These are phyloP conservation scores for Pseudoneurospora amorphoporcata DNA, from an alignment of 495 filamentous ascomycete genomes.

Conservation along the genomic window DNA sequence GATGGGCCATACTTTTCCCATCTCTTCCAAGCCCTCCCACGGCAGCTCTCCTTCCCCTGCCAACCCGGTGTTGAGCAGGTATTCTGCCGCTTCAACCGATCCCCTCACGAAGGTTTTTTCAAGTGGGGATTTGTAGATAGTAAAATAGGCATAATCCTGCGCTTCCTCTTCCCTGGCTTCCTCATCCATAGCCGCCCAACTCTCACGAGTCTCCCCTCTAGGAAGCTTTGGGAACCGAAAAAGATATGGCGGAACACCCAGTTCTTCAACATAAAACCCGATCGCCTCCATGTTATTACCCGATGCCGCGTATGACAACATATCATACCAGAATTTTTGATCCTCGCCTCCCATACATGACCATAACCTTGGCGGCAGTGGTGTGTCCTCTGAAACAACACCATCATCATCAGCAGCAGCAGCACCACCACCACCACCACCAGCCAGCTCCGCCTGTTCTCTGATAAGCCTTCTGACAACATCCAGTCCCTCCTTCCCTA, in stretches of 20 bases:
- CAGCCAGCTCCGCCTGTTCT: not conserved
- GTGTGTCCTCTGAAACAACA: not conserved
- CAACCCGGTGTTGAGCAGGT: not conserved
- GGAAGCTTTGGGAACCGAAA: not conserved
- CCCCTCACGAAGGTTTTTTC: not conserved
- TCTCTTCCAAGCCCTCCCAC: not conserved
- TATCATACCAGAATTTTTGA: not conserved
- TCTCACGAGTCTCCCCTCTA: not conserved
- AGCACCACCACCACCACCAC: not conserved
- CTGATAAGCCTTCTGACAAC: not conserved
- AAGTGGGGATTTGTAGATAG: not conserved
- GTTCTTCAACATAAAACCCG: not conserved
- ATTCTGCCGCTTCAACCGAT: not conserved
- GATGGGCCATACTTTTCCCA: not conserved
- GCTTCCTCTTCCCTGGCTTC: not conserved
- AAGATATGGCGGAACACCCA: not conserved
- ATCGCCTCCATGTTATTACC: not conserved
- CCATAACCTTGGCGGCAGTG: not conserved
- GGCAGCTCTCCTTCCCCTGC: not conserved
- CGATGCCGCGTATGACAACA: not conserved
- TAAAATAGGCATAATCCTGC: not conserved
- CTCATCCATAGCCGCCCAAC: not conserved
- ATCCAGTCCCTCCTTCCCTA: not conserved
- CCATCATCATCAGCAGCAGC: not conserved
- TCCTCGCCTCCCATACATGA: not conserved